Conservation (phyloP, 345 rosid species). For the Fremontodendron californicum region DNA sequence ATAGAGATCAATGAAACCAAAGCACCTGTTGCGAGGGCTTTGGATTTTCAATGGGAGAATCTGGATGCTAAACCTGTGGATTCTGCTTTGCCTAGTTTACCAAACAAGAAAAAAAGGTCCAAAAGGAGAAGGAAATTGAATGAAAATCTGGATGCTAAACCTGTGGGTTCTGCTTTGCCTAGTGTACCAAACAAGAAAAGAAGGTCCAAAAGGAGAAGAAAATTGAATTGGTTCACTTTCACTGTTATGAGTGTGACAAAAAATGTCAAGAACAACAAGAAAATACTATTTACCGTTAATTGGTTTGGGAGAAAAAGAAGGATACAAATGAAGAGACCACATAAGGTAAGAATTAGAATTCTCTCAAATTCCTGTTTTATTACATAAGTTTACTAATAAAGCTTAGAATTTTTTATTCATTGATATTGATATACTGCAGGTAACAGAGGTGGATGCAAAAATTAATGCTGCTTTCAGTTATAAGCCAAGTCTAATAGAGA, state of each 20-base stretch:
- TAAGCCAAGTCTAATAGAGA: no score
- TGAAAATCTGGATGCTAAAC: neutral
- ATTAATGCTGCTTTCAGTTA: neutral
- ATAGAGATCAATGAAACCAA: neutral
- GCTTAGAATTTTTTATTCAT: neutral
- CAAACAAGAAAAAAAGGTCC: slow-evolving; percentile 18
- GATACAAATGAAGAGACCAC: neutral
- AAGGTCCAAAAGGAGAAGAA: slow-evolving; percentile 24
- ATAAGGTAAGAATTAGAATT: neutral
- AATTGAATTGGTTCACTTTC: neutral
- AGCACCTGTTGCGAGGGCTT: neutral
- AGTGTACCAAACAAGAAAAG: neutral
- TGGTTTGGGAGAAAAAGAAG: neutral
- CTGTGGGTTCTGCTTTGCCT: neutral
- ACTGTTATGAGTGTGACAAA: no score
- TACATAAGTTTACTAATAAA: neutral
- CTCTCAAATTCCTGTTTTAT: neutral
- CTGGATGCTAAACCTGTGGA: neutral
- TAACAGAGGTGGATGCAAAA: neutral
- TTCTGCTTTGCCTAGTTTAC: no score
- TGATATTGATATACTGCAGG: neutral
- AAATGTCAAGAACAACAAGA: neutral
- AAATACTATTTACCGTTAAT: neutral
- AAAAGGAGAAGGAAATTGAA: slow-evolving; percentile 20
- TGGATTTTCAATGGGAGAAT: slow-evolving; percentile 7